A percentile compares a stretch with the other conserved stretches of the same genome.
These are phyloP conservation scores for Phialophora chinensis DNA, from an alignment of 2,329 filamentous ascomycete genomes.

Conservation along the genomic window DNA sequence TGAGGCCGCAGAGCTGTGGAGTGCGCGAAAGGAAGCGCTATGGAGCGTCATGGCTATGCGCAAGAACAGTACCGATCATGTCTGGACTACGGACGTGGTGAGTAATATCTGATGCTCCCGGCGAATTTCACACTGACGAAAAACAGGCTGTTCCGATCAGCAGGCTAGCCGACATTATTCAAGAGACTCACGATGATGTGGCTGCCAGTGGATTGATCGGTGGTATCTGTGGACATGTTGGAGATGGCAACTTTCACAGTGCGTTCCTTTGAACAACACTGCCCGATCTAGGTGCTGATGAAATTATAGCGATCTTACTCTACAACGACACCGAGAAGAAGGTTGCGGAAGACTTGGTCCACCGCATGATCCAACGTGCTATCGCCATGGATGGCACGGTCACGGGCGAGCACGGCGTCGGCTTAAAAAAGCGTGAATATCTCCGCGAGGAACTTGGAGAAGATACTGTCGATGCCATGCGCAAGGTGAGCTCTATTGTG, in stretches of 20 bases:
- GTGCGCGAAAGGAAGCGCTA: conserved; percentile 74
- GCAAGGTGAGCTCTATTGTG: conserved; percentile 55
- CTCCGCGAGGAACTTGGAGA: conserved; percentile 66
- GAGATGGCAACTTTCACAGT: conserved; percentile 77
- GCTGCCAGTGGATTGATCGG: conserved; percentile 66
- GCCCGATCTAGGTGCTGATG: conserved; percentile 14
- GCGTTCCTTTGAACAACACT: conserved; percentile 42
- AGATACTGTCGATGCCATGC: conserved; percentile 68
- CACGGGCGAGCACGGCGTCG: conserved; percentile 74
- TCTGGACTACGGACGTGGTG: conserved; percentile 78
- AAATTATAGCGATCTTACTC: conserved; percentile 60
- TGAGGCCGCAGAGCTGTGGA: conserved; percentile 74
- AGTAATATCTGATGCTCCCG: not conserved
- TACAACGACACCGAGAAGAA: conserved; percentile 64
- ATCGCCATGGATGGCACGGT: conserved; percentile 74
- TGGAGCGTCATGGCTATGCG: conserved; percentile 74
- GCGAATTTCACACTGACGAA: not conserved
- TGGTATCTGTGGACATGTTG: conserved; percentile 74
- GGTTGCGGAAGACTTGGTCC: conserved; percentile 64
- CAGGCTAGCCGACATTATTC: conserved; percentile 72
- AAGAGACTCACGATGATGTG: conserved; percentile 71
- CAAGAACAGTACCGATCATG: conserved; percentile 63
- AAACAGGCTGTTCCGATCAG: conserved; percentile 71
- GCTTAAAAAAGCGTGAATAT: conserved; percentile 72
- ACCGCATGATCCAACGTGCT: conserved; percentile 72